Evolutionary conservation across 192 early-diverging fungal genomes (phyloP).

Genomic region (Mortierella claussenii): DNA sequence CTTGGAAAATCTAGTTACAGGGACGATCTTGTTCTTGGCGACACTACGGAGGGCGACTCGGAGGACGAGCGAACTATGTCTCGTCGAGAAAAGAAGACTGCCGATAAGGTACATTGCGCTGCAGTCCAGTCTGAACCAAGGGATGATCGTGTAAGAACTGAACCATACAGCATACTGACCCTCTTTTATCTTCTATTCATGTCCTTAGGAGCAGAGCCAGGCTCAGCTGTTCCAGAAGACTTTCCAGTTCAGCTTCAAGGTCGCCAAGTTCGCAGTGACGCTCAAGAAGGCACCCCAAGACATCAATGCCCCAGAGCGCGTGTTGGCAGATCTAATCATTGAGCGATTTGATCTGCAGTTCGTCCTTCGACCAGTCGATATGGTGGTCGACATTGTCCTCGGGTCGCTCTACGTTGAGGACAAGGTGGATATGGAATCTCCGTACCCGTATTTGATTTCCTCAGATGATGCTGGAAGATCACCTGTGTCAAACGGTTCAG

Average conservation of each 20-base stretch:
- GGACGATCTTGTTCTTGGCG: slow-evolving; percentile 36
- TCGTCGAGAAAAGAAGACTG: slow-evolving; percentile 3
- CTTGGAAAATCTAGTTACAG: slow-evolving; percentile 29
- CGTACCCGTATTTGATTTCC: slow-evolving; percentile 70
- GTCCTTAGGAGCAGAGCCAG: slow-evolving; percentile 18
- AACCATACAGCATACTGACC: no score
- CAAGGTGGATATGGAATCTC: slow-evolving; percentile 58
- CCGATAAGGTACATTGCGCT: slow-evolving; percentile 1
- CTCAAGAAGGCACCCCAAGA: slow-evolving; percentile 68
- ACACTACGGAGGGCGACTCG: slow-evolving; percentile 38
- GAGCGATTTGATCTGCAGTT: slow-evolving; percentile 77
- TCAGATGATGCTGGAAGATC: slow-evolving; percentile 56
- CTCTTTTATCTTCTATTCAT: no score
- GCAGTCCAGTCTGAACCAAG: not conserved
- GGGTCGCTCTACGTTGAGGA: slow-evolving; percentile 85
- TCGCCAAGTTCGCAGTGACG: slow-evolving; percentile 73
- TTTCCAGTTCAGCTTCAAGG: slow-evolving; percentile 73
- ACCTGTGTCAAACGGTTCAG: slow-evolving; percentile 54
- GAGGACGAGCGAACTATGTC: slow-evolving; percentile 31
- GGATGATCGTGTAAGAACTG: no score
- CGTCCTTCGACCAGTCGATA: slow-evolving; percentile 75
- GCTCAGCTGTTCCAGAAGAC: slow-evolving; percentile 53
- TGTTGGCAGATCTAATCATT: slow-evolving; percentile 75
- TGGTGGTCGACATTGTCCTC: slow-evolving; percentile 79
- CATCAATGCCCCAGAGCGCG: slow-evolving; percentile 53